Base-by-base conservation (phyloP, 495 filamentous ascomycete genomes). In the Astrothelium subdiscretum region DNA sequence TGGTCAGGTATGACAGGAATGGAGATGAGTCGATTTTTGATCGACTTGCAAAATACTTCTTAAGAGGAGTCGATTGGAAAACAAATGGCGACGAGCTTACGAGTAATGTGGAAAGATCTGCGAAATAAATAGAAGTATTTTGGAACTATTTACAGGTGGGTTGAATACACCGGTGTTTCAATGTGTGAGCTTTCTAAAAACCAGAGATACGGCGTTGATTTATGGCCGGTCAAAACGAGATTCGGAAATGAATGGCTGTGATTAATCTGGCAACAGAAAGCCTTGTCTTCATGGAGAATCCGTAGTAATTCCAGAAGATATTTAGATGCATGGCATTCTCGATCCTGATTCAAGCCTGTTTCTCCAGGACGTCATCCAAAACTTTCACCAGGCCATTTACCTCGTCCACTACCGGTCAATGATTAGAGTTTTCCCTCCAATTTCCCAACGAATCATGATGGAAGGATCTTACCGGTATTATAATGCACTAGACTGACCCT, bases 401-500 rank as follows among this genome's bases (percentile, higher is more conserved):
- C 66, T 87, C 85, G 3, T 80, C 76, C 73, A 79, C 83, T 83
- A 65, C 61, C 48, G 15, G 62, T 62, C 43, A 58, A 71, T 29
- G 4, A 22, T 62, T 38, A 63, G 64, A n/a, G 4, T 31, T 11
- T 31, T 5, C 20, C 2, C 35, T 15, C 12, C 31, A 5, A 29
- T 29, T 6, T 15, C 58, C n/a, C 0, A 32, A 31, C 24, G 11
- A 8, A 32, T 12, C 15, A 11, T 4, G 29, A n/a, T 29, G 8
- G 31, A 59, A 42, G 5, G 13, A 58, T 78, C 81, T 79, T 67
- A 85, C 85, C 73, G 6, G 83, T 89, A 68, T 90, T 91, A 74
- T 90, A 90, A 75, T 89, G 86, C 71, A 86, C 79, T 75, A 88
- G 76, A 66, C 81, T 85, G 38, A 89, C 84, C 70, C 87, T 80